A percentile compares a stretch with the other conserved stretches of the same genome.
phyloP scores from a whole-genome alignment of 441 rosid genomes.

The Viola pubescens region DNA sequence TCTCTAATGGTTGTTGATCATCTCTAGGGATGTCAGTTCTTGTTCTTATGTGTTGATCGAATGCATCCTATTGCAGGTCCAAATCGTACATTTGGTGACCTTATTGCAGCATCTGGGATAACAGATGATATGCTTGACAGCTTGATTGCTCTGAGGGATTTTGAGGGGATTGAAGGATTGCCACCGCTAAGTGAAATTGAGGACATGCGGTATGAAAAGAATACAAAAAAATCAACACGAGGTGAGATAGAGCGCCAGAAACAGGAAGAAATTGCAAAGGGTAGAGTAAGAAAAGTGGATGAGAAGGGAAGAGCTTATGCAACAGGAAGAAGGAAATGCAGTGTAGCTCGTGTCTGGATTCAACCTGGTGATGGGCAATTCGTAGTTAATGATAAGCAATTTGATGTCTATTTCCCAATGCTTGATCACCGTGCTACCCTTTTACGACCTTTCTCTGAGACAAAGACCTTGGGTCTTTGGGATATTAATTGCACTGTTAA shows the following conservation, averaged over 20 bases:
- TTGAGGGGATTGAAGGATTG: constrained; percentile 76
- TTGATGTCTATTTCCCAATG: constrained; percentile 87
- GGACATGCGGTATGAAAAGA: constrained; percentile 64
- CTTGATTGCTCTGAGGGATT: constrained; percentile 74
- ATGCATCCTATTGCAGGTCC: constrained; percentile 46
- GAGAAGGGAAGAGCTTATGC: constrained; percentile 89
- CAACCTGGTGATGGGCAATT: constrained; percentile 76
- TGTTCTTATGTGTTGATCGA: constrained; percentile 10
- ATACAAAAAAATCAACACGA: constrained; percentile 54
- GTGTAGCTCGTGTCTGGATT: constrained; percentile 88
- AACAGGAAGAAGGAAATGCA: constrained; percentile 91
- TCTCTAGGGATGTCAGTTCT: neutral
- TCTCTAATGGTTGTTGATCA: neutral
- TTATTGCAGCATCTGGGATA: constrained; percentile 80
- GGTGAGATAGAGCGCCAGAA: constrained; percentile 79
- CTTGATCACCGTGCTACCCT: constrained; percentile 91
- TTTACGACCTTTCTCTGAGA: constrained; percentile 80
- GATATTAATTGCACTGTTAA: constrained; percentile 74
- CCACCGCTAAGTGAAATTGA: constrained; percentile 76
- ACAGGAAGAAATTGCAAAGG: constrained; percentile 83
- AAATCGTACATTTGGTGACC: constrained; percentile 89
- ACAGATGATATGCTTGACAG: constrained; percentile 90
- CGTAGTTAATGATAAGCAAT: constrained; percentile 59
- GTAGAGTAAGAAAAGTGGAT: constrained; percentile 77
- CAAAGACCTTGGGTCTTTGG: constrained; percentile 95